Evolutionary conservation across 768 basidiomycete species (phyloP).

Genomic region (Cystofilobasidium capitatum): DNA sequence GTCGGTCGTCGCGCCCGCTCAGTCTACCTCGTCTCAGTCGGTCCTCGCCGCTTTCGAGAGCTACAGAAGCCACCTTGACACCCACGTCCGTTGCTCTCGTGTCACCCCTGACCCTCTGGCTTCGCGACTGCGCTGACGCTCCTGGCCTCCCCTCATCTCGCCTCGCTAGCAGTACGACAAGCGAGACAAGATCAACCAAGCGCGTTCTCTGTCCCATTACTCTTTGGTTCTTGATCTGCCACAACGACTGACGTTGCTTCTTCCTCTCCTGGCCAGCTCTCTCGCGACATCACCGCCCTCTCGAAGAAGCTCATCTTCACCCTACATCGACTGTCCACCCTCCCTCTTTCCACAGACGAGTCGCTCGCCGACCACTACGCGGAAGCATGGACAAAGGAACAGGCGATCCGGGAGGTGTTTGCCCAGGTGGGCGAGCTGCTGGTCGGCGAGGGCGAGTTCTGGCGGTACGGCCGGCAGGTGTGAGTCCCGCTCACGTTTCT

Average conservation of each 20-base stretch:
- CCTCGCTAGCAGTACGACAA: conserved; percentile 51
- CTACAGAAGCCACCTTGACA: conserved; percentile 65
- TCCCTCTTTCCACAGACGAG: neutral
- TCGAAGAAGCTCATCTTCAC: conserved; percentile 93
- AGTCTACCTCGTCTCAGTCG: conserved; percentile 3
- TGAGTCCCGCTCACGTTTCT: conserved; percentile 38
- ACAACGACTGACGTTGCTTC: no score
- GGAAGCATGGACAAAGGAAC: conserved; percentile 49
- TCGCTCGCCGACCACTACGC: conserved; percentile 2
- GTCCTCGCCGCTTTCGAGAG: conserved; percentile 45
- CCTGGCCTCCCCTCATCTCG: no score
- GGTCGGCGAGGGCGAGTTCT: conserved; percentile 44
- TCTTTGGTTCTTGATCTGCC: no score
- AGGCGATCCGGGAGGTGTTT: conserved; percentile 58
- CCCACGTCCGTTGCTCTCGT: conserved; percentile 1
- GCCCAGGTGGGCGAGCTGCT: conserved; percentile 47
- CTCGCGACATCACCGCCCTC: conserved; percentile 74
- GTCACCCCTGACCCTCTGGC: neutral
- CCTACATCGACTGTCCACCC: conserved; percentile 59
- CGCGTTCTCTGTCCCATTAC: neutral
- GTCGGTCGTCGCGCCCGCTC: no score
- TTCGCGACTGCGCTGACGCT: neutral
- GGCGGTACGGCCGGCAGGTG: conserved; percentile 54
- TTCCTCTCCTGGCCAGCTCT: conserved; percentile 5
- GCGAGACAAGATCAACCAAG: conserved; percentile 81